Conservation (phyloP, 1,284 basidiomycete genomes). For the Stygiomarasmius scandens region DNA sequence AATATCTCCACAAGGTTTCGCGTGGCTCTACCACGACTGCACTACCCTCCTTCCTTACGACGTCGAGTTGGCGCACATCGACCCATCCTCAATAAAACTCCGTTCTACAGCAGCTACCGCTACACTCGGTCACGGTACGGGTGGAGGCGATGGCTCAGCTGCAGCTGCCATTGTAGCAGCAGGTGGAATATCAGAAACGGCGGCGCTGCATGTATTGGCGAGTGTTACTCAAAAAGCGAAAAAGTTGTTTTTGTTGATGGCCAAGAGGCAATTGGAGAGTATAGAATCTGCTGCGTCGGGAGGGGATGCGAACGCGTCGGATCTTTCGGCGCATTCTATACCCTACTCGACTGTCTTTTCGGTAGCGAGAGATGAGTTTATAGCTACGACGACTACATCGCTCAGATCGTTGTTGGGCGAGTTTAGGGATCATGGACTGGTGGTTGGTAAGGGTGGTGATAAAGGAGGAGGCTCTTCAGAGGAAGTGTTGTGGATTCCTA, state of each 20-base stretch:
- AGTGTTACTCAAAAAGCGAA: conserved; percentile 87
- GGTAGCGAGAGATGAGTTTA: conserved; percentile 75
- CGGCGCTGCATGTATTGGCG: conserved; percentile 81
- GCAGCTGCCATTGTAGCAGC: conserved; percentile 35
- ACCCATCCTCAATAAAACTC: conserved; percentile 57
- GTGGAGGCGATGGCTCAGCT: conserved; percentile 37
- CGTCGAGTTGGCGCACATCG: conserved; percentile 71
- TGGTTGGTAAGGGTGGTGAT: conserved; percentile 43
- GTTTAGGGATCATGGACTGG: conserved; percentile 86
- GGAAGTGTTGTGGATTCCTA: conserved; percentile 81
- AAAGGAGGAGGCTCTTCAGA: conserved; percentile 37
- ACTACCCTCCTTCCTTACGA: conserved; percentile 85
- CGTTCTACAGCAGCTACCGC: neutral
- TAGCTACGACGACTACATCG: conserved; percentile 85
- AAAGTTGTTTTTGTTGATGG: conserved; percentile 74
- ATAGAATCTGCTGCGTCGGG: conserved; percentile 39
- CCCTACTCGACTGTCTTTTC: conserved; percentile 64
- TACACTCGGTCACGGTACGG: conserved; percentile 48
- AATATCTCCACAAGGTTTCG: conserved; percentile 60
- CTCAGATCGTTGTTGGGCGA: conserved; percentile 82
- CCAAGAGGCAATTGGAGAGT: conserved; percentile 62
- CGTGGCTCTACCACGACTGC: conserved; percentile 88
- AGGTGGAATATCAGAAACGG: conserved; percentile 71
- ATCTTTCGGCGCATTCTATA: conserved; percentile 30
- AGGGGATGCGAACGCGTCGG: conserved; percentile 27